These are phyloP conservation scores for Nicotiana obtusifolia DNA, from an alignment of 257 asterid species.

Conservation along the genomic window DNA sequence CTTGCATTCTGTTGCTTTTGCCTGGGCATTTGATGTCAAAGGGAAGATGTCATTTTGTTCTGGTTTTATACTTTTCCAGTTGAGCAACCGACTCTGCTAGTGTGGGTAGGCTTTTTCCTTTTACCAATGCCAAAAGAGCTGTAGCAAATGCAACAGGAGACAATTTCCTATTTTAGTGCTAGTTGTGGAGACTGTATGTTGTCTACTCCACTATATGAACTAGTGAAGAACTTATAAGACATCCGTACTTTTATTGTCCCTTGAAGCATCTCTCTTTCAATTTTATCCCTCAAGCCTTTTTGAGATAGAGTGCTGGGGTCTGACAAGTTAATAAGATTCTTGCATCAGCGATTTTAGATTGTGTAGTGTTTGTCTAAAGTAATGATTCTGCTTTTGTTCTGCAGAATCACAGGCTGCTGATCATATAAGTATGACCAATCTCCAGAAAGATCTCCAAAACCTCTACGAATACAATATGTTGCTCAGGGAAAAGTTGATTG, in stretches of 20 bases:
- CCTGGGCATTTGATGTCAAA: no score
- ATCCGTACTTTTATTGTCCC: neutral
- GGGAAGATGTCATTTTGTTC: no score
- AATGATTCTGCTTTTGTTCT: neutral
- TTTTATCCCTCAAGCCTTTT: neutral
- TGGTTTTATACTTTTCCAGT: neutral
- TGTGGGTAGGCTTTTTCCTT: neutral
- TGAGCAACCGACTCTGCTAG: neutral
- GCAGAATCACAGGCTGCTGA: conserved; percentile 34
- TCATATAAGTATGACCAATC: conserved; percentile 38
- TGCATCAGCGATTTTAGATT: neutral
- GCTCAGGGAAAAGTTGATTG: conserved; percentile 44
- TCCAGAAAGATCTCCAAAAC: conserved; percentile 43
- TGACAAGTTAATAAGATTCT: neutral
- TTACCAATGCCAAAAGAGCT: neutral
- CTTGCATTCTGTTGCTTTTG: neutral
- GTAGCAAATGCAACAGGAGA: neutral
- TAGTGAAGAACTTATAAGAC: neutral
- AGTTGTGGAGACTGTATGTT: neutral
- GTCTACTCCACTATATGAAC: neutral
- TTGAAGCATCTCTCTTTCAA: neutral
- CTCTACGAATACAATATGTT: conserved; percentile 41
- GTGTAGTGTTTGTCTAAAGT: neutral
- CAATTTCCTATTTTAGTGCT: neutral
- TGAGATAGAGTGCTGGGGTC: neutral